Percentiles rank a stretch among this genome's conserved stretches.
Conservation (phyloP, 148 eudicot species). For the Camellia granthamiana region DNA sequence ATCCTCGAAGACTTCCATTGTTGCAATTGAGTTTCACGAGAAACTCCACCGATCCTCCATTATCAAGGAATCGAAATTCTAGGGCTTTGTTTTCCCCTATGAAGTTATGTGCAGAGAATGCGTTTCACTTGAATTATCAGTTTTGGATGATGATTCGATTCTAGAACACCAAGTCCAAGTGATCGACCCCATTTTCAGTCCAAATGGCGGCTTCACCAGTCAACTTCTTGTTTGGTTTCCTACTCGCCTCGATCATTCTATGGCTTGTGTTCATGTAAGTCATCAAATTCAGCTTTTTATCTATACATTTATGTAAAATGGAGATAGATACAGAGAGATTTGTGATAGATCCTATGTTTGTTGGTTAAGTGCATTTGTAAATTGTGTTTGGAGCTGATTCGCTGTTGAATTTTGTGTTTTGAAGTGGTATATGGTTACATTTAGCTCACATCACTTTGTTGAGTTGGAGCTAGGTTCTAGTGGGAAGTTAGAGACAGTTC, state of each 20-base stretch:
- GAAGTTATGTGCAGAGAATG: constrained; percentile 1
- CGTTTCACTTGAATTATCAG: constrained; percentile 3
- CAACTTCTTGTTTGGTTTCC: constrained; percentile 18
- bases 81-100: neutral
- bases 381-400: neutral
- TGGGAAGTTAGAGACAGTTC: no score
- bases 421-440: neutral
- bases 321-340: neutral
- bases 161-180: neutral
- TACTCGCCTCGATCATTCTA: constrained; percentile 15
- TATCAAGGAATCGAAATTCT: neutral
- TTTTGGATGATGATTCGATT: neutral
- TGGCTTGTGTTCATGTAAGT: constrained; percentile 23
- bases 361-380: neutral
- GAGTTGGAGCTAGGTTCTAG: no score
- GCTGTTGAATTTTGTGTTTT: neutral
- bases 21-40: neutral
- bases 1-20: neutral
- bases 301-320: neutral
- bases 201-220: constrained; percentile 16
- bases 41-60: neutral
- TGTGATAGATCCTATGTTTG: neutral
- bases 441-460: neutral
- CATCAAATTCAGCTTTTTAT: neutral
- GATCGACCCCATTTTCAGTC: neutral